Base-by-base conservation (phyloP, 257 asterid genomes). In the Striga asiatica region DNA sequence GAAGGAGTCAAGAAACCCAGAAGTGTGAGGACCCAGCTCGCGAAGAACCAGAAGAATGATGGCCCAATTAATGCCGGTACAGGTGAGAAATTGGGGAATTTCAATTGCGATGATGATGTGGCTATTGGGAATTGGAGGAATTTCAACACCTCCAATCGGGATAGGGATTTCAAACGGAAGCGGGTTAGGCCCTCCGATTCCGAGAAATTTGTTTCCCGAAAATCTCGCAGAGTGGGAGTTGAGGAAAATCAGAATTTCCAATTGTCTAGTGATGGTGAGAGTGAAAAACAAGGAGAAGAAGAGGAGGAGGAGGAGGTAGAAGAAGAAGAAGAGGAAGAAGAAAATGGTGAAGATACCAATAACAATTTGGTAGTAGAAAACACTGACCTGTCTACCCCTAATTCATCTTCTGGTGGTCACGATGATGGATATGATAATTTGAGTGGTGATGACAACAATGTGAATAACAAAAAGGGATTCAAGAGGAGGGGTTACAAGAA, bases 111-210 rank as follows among this genome's bases (percentile, higher is more conserved):
- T 19, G 78, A 76, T 45, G 72, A 65, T 31, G 59, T 60, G 3
- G 74, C 67, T 19, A 63, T 72, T 34, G 82, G 74, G 60, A 64
- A 46, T 31, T 76, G 79, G 79, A 61, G 52, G 68, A 56, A 50
- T 24, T 38, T 65, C 47, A 52, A 27, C 18, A 24, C 25, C 17
- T 60, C 38, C 11, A 70, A 52, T 11, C 11, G 54, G 65, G 66
- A 58, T 23, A 66, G 58, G 42, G 74, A 60, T 59, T 61, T 72
- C 50, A 59, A 62, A 27, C 49, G 66, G 28, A 66, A 72, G 64
- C 62, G 74, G 8, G 43, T 37, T 13, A 72, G 61, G 68, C 67
- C 73, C 11, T 65, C 72, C 34, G 52, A 46, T 53, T 58, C 58
- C 5, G 54, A 48, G 45, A 68, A 59, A 14, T 27, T 60, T 58